Evolutionary conservation across 2,329 filamentous ascomycete genomes (phyloP), one percentile per base, ranked within the genome.

Genomic region (Colletotrichum horii): DNA sequence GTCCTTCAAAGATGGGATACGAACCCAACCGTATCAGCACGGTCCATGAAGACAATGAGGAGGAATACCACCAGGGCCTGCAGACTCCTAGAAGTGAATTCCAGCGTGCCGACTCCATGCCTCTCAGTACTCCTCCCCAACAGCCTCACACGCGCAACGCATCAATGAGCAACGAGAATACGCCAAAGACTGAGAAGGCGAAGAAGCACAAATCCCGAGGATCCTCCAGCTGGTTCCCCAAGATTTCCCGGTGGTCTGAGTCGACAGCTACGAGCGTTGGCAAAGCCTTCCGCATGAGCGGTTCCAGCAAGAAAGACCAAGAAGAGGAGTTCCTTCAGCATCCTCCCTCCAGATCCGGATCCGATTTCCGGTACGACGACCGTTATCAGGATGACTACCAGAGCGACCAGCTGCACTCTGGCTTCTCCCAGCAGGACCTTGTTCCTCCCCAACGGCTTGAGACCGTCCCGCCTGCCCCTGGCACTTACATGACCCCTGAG

Each of bases 171-270:
- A 93, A 92, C 71, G 96, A 97, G 77, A 95, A 96, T 77, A 98
- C 95, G 0, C 95, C 95, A 14, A 89, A 89, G 78, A 92, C 91
- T 2, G 93, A 95, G 8, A 95, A 94, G 84, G 91, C 91, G 77
- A 95, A 94, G 83, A 98, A 98, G 86, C 94, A 97, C 86, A 98
- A 98, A 83, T 96, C 95, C 1, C 94, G 91, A 81, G 92, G 93
- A 74, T 97, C 95, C 1, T 95, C 94, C 0, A 88, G 91, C 67
- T 93, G 92, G 88, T 94, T 98, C 77, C 96, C 96, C 28, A 98
- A 98, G 87, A 96, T 98, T 77, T 98, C 97, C 8, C 92, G 97
- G 58, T 99, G 97, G 97, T 98, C 96, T 0, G 97, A 97, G 86
- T 98, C 96, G 3, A 99, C 97, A 0, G 91, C 96, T 6, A 98